Base-by-base conservation (phyloP, 129 eudicot genomes). In the Centella asiatica region DNA sequence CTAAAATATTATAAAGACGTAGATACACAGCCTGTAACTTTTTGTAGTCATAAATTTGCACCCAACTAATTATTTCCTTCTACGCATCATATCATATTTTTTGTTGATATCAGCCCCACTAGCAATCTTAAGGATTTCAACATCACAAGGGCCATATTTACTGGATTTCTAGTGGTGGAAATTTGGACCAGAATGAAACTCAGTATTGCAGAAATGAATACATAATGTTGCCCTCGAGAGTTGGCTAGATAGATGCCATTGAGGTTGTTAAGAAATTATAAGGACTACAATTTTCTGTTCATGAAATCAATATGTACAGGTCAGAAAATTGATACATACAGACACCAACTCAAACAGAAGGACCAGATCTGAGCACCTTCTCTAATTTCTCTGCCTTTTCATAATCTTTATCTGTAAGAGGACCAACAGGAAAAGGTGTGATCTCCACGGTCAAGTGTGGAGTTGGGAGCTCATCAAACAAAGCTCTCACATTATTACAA, bases 401-500 rank as follows among this genome's bases (percentile, higher is more conserved):
- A 51, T 90, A 86, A 56, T 90, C 98, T 42, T 72, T 90, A 33
- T 90, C 98, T 1, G 94, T 72, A 29, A 88, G 89, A 28, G 94
- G 94, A 60, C 96, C 96, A 4, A 81, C 83, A 4, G 96, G 96
- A 73, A 88, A 88, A 22, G 96, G 94, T 3, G 94, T 84, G 15
- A 88, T 88, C 66, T 88, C 96, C 18, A 88, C 94, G 52, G 74
- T 72, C 69, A 88, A 54, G 76, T 88, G 96, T 2, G 96, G 96
- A 1, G 96, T 88, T 7, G 96, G 94, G 33, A 88, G 89, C 66
- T 88, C 96, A 51, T 88, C 96, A 39, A 88, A 88, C 78, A 88
- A 72, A 1, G 96, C 96, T 13, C 94, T 53, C 27, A 88, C 96
- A 40, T 88, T 88, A 77, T 88, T 88, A 68, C 96, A 84, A 66